phyloP scores from a whole-genome alignment of 371 early-diverging fungal genomes.

The Mortierella sp. region DNA sequence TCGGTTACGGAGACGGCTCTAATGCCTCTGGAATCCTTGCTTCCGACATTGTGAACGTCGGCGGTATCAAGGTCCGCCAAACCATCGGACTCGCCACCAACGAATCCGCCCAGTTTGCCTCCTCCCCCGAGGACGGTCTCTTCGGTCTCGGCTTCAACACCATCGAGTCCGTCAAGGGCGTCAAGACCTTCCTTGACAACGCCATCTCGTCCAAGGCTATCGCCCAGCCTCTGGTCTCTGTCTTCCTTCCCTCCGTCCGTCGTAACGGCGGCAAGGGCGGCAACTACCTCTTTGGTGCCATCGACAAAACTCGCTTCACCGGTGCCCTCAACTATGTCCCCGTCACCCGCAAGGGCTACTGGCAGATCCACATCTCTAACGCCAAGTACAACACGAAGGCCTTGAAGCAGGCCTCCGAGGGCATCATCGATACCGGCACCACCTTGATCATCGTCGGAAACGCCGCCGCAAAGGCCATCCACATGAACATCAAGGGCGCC shows the following conservation, averaged over 20 bases:
- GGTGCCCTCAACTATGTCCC: slow-evolving; percentile 68
- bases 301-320: slow-evolving; percentile 63
- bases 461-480: slow-evolving; percentile 20
- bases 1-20: slow-evolving; percentile 59
- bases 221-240: slow-evolving; percentile 53
- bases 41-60: slow-evolving; percentile 58
- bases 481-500: slow-evolving; percentile 15
- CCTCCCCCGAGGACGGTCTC: slow-evolving; percentile 51
- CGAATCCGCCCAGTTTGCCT: slow-evolving; percentile 40
- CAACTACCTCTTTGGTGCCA: slow-evolving; percentile 71
- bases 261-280: slow-evolving; percentile 41
- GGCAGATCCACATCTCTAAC: slow-evolving; percentile 26
- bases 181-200: slow-evolving; percentile 60
- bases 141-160: slow-evolving; percentile 58
- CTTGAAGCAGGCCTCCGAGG: slow-evolving; percentile 16
- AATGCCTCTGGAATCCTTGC: slow-evolving; percentile 53
- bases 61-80: slow-evolving; percentile 55
- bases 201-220: slow-evolving; percentile 44
- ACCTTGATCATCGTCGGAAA: slow-evolving; percentile 41
- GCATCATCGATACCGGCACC: slow-evolving; percentile 58
- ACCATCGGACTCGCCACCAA: slow-evolving; percentile 53
- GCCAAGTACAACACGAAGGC: slow-evolving; percentile 3
- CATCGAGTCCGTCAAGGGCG: slow-evolving; percentile 39
- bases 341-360: slow-evolving; percentile 67
- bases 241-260: slow-evolving; percentile 44